Conservation (phyloP, 1,284 basidiomycete genomes). For the Hemileia vastatrix region DNA sequence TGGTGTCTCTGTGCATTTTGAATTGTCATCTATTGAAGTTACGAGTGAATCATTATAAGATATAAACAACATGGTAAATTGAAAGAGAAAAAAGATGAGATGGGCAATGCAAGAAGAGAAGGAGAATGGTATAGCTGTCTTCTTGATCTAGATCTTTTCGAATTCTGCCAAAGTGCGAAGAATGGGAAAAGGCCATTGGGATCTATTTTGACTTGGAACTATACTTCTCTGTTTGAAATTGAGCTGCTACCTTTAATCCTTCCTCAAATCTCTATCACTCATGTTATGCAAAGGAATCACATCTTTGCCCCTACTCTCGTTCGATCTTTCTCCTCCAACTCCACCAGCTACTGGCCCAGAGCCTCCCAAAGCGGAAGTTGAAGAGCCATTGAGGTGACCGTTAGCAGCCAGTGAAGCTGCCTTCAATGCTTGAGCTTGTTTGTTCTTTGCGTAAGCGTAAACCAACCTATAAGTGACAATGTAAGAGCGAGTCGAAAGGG, state of each 20-base stretch:
- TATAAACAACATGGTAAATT: no score
- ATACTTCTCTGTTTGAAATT: no score
- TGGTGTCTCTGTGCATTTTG: no score
- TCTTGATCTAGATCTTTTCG: no score
- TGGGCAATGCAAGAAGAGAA: no score
- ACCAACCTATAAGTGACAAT: slow-evolving; percentile 25
- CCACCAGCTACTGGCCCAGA: background rate
- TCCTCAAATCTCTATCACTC: slow-evolving; percentile 16
- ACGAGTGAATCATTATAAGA: no score
- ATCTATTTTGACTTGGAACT: no score
- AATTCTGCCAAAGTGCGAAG: no score
- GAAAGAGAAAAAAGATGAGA: no score
- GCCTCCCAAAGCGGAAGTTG: slow-evolving; percentile 7
- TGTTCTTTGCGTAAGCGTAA: slow-evolving; percentile 42
- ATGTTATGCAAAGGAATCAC: slow-evolving; percentile 29
- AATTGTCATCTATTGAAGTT: no score
- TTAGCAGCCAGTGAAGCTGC: slow-evolving; percentile 20
- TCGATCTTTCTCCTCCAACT: background rate
- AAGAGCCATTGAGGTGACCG: slow-evolving; percentile 21
- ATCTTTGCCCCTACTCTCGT: slow-evolving; percentile 20
- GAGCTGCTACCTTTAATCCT: slow-evolving; percentile 7
- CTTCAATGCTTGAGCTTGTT: slow-evolving; percentile 36
- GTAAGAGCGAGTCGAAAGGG: background rate
- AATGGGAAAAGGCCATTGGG: no score
- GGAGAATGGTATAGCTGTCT: no score